These are phyloP conservation scores for Niveomyces coronatus DNA, from an alignment of 2,329 filamentous ascomycete genomes.

Conservation along the genomic window DNA sequence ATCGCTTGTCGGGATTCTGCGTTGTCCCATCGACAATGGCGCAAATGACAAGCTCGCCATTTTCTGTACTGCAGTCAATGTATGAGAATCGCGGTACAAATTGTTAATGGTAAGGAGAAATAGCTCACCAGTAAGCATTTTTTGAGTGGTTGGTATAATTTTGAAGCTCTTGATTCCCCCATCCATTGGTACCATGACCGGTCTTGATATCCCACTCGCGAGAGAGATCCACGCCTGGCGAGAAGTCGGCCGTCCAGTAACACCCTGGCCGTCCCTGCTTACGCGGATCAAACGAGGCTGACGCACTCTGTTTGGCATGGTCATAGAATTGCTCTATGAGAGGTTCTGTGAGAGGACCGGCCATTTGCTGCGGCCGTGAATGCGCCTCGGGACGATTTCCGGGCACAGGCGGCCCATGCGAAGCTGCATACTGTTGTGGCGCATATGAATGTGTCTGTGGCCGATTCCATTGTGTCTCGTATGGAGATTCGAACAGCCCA, in stretches of 20 bases:
- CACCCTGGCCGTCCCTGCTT: too few species aligned
- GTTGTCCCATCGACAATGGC: constrained; percentile 33
- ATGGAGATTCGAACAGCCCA: too few species aligned
- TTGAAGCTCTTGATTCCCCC: constrained; percentile 52
- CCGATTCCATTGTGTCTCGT: too few species aligned
- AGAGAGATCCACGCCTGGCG: constrained; percentile 33
- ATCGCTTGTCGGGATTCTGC: constrained; percentile 26
- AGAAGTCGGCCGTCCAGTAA: constrained; percentile 47
- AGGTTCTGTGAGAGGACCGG: too few species aligned
- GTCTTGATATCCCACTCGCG: constrained; percentile 44
- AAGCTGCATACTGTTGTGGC: too few species aligned
- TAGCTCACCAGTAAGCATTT: constrained; percentile 42
- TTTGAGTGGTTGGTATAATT: constrained; percentile 39
- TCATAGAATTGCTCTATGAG: too few species aligned
- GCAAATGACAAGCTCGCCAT: constrained; percentile 41
- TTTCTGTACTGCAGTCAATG: constrained; percentile 25
- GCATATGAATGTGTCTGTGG: too few species aligned
- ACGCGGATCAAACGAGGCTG: too few species aligned
- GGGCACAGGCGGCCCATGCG: too few species aligned
- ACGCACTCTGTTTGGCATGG: too few species aligned
- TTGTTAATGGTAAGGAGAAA: neutral
- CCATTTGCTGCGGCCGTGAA: too few species aligned
- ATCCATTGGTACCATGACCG: constrained; percentile 45
- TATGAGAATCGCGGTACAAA: neutral
- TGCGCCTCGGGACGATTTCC: too few species aligned